phyloP scores from a whole-genome alignment of 2,329 filamentous ascomycete species.

The Zymoseptoria brevis region DNA sequence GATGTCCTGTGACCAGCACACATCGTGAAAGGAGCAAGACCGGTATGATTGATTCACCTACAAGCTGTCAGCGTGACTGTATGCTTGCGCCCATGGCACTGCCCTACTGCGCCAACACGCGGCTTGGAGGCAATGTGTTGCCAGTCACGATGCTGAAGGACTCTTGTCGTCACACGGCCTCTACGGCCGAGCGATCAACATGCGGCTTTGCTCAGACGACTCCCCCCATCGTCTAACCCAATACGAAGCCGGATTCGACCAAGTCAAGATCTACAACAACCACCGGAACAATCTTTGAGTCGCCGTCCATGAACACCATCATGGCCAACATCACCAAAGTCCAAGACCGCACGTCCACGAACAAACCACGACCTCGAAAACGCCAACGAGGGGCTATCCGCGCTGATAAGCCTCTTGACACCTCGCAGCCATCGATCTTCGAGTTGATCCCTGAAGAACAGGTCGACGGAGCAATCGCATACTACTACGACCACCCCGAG shows the following conservation, averaged over 20 bases:
- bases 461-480: neutral
- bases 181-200: neutral
- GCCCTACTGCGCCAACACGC: neutral
- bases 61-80: neutral
- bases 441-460: neutral
- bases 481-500: slow-evolving; percentile 4
- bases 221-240: neutral
- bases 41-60: neutral
- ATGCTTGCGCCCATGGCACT: neutral
- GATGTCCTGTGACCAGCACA: neutral
- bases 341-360: neutral
- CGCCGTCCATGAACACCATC: neutral
- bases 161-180: neutral
- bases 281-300: neutral
- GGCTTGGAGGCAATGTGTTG: neutral
- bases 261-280: neutral
- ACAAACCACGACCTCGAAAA: neutral
- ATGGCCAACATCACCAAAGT: neutral
- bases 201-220: neutral
- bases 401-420: neutral
- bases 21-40: neutral
- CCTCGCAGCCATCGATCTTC: neutral
- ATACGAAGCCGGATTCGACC: neutral
- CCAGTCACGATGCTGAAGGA: neutral
- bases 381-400: neutral